phyloP scores from a whole-genome alignment of 306 rosid genomes.

The Prunus mume region DNA sequence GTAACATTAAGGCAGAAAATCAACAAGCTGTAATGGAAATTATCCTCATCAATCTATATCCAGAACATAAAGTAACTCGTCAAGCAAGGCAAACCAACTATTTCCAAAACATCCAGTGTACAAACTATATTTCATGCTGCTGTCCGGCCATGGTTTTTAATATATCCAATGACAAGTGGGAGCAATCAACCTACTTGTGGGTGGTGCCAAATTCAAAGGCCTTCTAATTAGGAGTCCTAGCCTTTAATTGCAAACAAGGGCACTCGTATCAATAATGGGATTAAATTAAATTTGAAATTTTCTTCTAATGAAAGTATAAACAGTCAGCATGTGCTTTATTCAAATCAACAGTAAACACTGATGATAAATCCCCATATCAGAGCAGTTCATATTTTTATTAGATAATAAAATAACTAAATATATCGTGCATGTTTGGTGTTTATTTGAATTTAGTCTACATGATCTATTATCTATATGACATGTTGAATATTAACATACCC shows the following conservation, averaged over 20 bases:
- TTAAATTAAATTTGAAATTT: not conserved
- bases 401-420: not conserved
- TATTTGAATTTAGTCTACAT: not conserved
- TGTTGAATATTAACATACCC: conserved; percentile 40
- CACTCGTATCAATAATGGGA: not conserved
- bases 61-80: not conserved
- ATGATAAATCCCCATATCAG: not conserved
- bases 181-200: not conserved
- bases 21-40: not conserved
- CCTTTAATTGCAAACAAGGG: not conserved
- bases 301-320: not conserved
- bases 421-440: not conserved
- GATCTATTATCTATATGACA: not conserved
- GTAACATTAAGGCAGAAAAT: not conserved
- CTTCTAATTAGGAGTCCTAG: not conserved
- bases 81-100: not conserved
- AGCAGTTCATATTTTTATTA: not conserved
- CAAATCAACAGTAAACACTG: not conserved
- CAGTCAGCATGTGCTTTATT: not conserved
- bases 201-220: not conserved
- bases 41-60: not conserved
- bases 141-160: not conserved
- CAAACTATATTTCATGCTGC: not conserved
- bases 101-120: not conserved
- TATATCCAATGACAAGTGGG: not conserved